These are phyloP conservation scores for Podospora comata DNA, from an alignment of 495 filamentous ascomycete species.

Conservation along the genomic window DNA sequence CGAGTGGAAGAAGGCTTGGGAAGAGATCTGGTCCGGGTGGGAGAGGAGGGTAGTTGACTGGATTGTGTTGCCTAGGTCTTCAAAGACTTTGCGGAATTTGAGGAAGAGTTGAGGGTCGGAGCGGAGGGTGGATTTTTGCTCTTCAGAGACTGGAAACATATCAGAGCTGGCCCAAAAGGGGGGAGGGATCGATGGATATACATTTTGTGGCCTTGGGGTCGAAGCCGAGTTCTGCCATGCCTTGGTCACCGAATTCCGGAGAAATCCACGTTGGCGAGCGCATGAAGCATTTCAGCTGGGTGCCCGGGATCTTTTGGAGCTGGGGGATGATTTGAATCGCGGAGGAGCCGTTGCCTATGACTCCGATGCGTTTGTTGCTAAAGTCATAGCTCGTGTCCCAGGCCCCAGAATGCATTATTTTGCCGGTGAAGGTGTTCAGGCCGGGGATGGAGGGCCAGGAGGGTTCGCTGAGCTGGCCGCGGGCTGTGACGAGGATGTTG, in stretches of 20 bases:
- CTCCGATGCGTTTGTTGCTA: slow-evolving; percentile 49
- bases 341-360: slow-evolving; percentile 61
- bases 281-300: slow-evolving; percentile 62
- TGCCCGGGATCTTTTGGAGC: slow-evolving; percentile 52
- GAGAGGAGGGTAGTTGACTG: slow-evolving; percentile 38
- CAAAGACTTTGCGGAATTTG: slow-evolving; percentile 42
- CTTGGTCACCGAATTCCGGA: slow-evolving; percentile 39
- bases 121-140: slow-evolving; percentile 35
- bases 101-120: slow-evolving; percentile 33
- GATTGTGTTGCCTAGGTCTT: slow-evolving; percentile 36
- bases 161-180: background rate
- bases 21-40: slow-evolving; percentile 31
- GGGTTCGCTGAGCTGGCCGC: slow-evolving; percentile 62
- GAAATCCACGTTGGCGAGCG: slow-evolving; percentile 66
- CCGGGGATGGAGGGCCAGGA: slow-evolving; percentile 58
- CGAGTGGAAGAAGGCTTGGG: slow-evolving; percentile 24
- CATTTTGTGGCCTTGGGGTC: slow-evolving; percentile 37
- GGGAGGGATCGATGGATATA: slow-evolving; percentile 16
- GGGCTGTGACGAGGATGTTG: slow-evolving; percentile 61
- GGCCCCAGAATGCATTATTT: slow-evolving; percentile 53
- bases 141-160: slow-evolving; percentile 30
- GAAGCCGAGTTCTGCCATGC: slow-evolving; percentile 40
- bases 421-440: slow-evolving; percentile 51
- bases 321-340: slow-evolving; percentile 69
- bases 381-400: slow-evolving; percentile 53